phyloP scores from a whole-genome alignment of 176 grass and related monocot species.

The Oryza rufipogon region DNA sequence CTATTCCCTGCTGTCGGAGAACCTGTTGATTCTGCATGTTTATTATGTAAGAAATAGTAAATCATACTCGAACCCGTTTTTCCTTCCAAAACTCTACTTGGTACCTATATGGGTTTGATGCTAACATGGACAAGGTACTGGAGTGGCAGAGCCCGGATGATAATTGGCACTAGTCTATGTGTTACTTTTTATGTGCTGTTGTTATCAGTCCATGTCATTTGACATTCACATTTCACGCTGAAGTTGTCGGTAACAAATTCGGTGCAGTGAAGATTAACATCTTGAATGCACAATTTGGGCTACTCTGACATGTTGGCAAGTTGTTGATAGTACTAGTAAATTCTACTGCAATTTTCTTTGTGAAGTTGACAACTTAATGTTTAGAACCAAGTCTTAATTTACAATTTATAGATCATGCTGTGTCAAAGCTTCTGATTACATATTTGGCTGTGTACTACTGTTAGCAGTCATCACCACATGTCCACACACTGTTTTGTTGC shows the following conservation, averaged over 20 bases:
- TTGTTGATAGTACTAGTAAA: background rate
- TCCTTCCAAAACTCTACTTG: background rate
- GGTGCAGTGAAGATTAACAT: background rate
- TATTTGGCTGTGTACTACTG: background rate
- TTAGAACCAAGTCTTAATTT: background rate
- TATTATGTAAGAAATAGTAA: background rate
- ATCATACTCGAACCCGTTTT: background rate
- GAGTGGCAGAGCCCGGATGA: background rate
- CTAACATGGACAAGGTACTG: background rate
- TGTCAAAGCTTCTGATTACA: background rate
- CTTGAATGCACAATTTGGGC: background rate
- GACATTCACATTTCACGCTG: slow-evolving; percentile 1
- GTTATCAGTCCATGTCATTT: background rate
- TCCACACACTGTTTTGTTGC: background rate
- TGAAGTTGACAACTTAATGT: background rate
- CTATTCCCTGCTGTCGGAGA: background rate
- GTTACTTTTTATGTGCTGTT: background rate
- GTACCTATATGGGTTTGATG: background rate
- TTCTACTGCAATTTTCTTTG: background rate
- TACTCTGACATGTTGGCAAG: background rate
- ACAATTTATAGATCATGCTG: background rate
- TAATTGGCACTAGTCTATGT: background rate
- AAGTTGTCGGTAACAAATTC: background rate
- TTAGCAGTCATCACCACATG: background rate
- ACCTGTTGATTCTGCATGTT: background rate